Evolutionary conservation across 768 basidiomycete species (phyloP).

Genomic region (Termitomyces titanicus): DNA sequence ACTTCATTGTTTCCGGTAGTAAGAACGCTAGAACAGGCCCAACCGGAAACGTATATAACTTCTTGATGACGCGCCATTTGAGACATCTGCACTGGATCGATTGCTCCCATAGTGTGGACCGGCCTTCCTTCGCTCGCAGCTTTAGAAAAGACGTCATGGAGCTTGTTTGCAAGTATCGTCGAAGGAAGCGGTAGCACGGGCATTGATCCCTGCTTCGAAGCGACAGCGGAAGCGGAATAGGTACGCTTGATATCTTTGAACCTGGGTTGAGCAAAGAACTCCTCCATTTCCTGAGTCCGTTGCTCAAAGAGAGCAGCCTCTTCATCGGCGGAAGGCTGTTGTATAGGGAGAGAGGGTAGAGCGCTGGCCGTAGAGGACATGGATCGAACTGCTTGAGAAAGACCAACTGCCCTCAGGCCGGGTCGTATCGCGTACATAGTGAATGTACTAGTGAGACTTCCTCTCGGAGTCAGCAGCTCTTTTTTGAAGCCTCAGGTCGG

Average conservation of each 20-base stretch:
- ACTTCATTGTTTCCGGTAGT: conserved; percentile 92
- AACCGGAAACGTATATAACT: conserved; percentile 89
- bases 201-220: conserved; percentile 84
- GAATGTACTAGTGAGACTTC: background rate
- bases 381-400: conserved; percentile 23
- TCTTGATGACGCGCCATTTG: conserved; percentile 89
- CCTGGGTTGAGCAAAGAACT: conserved; percentile 75
- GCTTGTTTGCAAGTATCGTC: conserved; percentile 80
- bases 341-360: conserved; percentile 44
- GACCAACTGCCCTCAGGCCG: conserved; percentile 22
- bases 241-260: conserved; percentile 73
- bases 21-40: conserved; percentile 83
- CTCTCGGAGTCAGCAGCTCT: background rate
- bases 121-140: conserved; percentile 63
- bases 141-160: conserved; percentile 63
- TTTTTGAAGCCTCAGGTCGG: background rate
- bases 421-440: conserved; percentile 28
- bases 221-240: conserved; percentile 77
- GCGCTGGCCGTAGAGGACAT: conserved; percentile 40
- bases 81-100: conserved; percentile 93
- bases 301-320: conserved; percentile 58
- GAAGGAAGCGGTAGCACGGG: conserved; percentile 75
- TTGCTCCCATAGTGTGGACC: conserved; percentile 88
- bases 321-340: conserved; percentile 52
- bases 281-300: conserved; percentile 58